phyloP scores from a whole-genome alignment of 257 asterid genomes.

The Solanum rostratum region DNA sequence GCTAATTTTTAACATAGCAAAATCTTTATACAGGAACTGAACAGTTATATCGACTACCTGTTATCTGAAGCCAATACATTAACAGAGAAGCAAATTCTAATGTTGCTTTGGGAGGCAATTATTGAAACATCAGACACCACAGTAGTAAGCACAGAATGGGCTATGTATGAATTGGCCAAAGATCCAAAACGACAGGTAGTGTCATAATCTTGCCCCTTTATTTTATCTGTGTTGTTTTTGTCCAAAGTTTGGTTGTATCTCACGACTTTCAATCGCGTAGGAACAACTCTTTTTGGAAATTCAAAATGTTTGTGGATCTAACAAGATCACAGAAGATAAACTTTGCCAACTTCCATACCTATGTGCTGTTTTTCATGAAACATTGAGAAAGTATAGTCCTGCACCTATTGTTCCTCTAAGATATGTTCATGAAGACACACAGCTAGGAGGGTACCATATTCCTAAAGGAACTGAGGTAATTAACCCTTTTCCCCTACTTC shows the following conservation, averaged over 20 bases:
- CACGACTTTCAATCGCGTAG: constrained; percentile 12
- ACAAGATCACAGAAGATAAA: constrained; percentile 52
- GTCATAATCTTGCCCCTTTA: not conserved
- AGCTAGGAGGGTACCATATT: constrained; percentile 65
- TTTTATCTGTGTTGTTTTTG: not conserved
- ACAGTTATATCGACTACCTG: constrained; percentile 57
- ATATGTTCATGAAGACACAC: constrained; percentile 66
- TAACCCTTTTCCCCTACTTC: not conserved
- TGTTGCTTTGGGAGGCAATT: constrained; percentile 79
- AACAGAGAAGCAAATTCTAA: constrained; percentile 51
- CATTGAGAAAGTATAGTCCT: constrained; percentile 64
- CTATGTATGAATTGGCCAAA: constrained; percentile 78
- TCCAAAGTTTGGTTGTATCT: not conserved
- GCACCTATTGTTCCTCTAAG: constrained; percentile 71
- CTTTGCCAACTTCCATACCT: constrained; percentile 62
- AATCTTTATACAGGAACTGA: constrained; percentile 33
- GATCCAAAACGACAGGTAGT: constrained; percentile 60
- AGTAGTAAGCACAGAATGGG: constrained; percentile 74
- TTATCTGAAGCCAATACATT: constrained; percentile 46
- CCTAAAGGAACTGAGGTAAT: constrained; percentile 75
- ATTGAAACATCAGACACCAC: constrained; percentile 85
- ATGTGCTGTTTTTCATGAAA: constrained; percentile 81
- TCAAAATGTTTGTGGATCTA: constrained; percentile 41
- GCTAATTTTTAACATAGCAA: not conserved
- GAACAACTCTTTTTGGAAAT: constrained; percentile 35